Evolutionary conservation across 2,329 filamentous ascomycete genomes (phyloP), one percentile per base, ranked within the genome.

Genomic region (Thelonectria blattea): DNA sequence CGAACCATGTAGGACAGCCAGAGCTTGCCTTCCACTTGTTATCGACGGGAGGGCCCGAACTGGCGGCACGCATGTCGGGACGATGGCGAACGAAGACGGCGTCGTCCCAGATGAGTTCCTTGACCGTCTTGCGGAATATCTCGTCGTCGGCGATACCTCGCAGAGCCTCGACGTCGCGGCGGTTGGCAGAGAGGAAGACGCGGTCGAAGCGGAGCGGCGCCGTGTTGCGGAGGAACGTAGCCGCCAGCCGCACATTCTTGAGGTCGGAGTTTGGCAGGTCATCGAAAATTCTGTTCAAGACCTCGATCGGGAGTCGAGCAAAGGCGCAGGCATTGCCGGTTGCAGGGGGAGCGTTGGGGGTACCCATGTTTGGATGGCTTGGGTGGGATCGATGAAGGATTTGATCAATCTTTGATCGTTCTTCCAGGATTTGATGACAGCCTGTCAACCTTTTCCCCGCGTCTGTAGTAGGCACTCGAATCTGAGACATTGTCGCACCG

Each of bases 101-200:
- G 22, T 50, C 47, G 34, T 50, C 47, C 47, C 47, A 50, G 47
- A 50, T n/a, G 22, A 50, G 20, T n/a, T 39, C 30, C 2, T 53
- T 64, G 14, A 80, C 68, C 3, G 64, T 49, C 1, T 63, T 48
- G 14, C 73, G 71, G 56, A 75, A 76, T 1, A 49, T 61, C 6
- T 73, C 71, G 61, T 80, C 72, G 12, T 73, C 61, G 14, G 78
- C 72, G 49, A 80, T 68, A 11, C 70, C 71, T 5, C 72, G 71
- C 37, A 78, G 72, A 17, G 76, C 77, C 10, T 73, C 56, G 27
- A 80, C 63, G 57, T 81, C 75, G 27, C 17, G 68, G 7, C 72
- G 72, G 57, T 77, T 79, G 10, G 78, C 73, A n/a, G 77, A 79
- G 18, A 81, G 64, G 56, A 77, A 80, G 9, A 77, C 73, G 17